Percentiles rank a stretch among this genome's conserved stretches.
These are phyloP conservation scores for Cardamine resedifolia DNA, from an alignment of 345 rosid genomes.

Conservation along the genomic window DNA sequence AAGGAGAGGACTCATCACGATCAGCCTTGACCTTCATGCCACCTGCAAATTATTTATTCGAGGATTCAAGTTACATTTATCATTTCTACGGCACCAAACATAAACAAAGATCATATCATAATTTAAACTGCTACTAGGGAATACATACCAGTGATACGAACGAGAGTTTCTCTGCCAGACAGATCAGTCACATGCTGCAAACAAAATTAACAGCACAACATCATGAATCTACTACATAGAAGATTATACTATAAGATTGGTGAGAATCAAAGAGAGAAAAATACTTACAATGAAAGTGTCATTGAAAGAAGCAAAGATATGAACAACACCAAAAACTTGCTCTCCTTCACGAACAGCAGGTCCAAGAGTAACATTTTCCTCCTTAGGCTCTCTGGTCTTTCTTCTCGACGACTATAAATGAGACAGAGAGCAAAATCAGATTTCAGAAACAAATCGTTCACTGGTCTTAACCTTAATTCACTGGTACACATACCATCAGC, in stretches of 20 bases:
- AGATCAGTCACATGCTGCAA: conserved; percentile 87
- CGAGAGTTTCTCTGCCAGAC: conserved; percentile 84
- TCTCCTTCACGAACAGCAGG: conserved; percentile 81
- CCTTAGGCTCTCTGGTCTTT: conserved; percentile 80
- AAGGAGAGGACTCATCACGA: conserved; percentile 88
- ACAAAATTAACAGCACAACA: not conserved
- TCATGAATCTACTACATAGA: not conserved
- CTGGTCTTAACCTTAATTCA: not conserved
- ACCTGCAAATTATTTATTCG: conserved; percentile 39
- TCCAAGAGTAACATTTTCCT: conserved; percentile 69
- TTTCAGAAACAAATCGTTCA: not conserved
- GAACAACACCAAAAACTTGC: conserved; percentile 75
- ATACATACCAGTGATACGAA: conserved; percentile 75
- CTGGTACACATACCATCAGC: not conserved
- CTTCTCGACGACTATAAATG: conserved; percentile 64
- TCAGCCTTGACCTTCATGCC: conserved; percentile 97
- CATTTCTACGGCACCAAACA: not conserved
- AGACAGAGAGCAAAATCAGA: not conserved
- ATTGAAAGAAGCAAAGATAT: conserved; percentile 74
- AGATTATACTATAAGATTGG: not conserved
- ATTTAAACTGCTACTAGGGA: not conserved
- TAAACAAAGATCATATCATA: not conserved
- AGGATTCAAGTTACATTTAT: not conserved
- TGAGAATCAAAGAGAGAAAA: not conserved
- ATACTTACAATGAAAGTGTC: conserved; percentile 73